Conservation (phyloP, 768 basidiomycete genomes). For the Lentinus brumalis region DNA sequence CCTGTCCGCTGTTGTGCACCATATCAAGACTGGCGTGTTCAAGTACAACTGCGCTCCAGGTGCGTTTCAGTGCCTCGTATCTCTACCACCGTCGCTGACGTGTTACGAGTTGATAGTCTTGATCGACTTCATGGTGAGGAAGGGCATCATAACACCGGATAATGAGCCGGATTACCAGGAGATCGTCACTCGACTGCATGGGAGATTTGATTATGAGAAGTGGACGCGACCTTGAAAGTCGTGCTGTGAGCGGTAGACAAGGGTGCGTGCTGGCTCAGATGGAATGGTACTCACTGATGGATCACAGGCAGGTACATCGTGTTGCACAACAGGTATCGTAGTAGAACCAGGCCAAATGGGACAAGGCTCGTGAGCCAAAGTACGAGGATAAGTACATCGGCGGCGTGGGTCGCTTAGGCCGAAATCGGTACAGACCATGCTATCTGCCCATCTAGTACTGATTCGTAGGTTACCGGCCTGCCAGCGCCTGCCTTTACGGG, state of each 20-base stretch:
- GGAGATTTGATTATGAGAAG: conserved; percentile 60
- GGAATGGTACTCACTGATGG: no score
- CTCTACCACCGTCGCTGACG: background rate
- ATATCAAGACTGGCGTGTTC: conserved; percentile 74
- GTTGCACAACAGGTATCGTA: no score
- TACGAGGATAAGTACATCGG: no score
- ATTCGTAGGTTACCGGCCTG: no score
- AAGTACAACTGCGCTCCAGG: conserved; percentile 92
- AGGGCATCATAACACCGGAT: conserved; percentile 84
- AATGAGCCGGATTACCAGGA: conserved; percentile 84
- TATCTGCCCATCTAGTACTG: no score
- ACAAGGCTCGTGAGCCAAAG: no score
- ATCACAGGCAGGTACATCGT: no score
- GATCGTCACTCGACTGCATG: conserved; percentile 74
- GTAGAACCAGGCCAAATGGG: no score
- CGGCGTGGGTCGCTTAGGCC: no score
- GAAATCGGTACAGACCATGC: no score
- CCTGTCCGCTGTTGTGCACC: conserved; percentile 59
- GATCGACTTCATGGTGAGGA: conserved; percentile 86
- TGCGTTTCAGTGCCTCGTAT: conserved; percentile 34
- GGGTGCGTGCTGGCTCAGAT: background rate
- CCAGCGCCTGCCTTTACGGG: no score
- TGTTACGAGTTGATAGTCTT: conserved; percentile 56
- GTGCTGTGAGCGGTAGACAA: background rate
- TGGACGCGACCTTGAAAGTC: conserved; percentile 10